These are phyloP conservation scores for Ambrosia artemisiifolia DNA, from an alignment of 129 eudicot genomes.

Conservation along the genomic window DNA sequence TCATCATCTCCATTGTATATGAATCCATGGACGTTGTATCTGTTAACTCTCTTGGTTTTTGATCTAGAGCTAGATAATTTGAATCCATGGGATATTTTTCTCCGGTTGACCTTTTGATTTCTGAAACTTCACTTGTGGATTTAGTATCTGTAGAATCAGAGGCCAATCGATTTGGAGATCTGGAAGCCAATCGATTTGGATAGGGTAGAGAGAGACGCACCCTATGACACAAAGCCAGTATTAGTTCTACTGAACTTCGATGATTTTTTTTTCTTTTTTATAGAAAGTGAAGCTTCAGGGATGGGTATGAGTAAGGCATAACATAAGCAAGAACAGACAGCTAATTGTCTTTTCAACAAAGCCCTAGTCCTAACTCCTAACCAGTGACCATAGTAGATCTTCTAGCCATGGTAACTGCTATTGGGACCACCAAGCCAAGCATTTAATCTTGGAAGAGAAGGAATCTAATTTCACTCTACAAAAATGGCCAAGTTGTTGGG, in stretches of 20 bases:
- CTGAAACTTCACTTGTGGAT: constrained; percentile 9
- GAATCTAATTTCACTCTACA: too few relatives aligned
- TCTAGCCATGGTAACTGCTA: too few relatives aligned
- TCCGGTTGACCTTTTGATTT: constrained; percentile 5
- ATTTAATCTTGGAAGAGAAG: too few relatives aligned
- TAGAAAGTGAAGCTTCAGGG: background rate
- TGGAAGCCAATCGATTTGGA: too few relatives aligned
- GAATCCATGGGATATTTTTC: constrained; percentile 11
- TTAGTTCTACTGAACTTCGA: background rate
- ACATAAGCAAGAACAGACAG: background rate
- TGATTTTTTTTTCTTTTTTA: background rate
- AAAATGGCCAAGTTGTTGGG: too few relatives aligned
- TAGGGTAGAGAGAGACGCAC: too few relatives aligned
- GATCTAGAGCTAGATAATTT: constrained; percentile 7
- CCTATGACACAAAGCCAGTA: background rate
- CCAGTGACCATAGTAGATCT: too few relatives aligned
- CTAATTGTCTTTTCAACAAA: background rate
- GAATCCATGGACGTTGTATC: constrained; percentile 26
- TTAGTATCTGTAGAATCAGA: constrained; percentile 28
- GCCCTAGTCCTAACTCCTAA: background rate
- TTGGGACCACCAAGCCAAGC: too few relatives aligned
- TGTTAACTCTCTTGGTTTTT: constrained; percentile 30
- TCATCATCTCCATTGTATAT: constrained; percentile 31
- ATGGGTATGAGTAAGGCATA: background rate
- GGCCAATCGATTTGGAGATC: constrained; percentile 33